These are phyloP conservation scores for Lachnellula willkommii DNA, from an alignment of 2,329 filamentous ascomycete genomes.

Conservation along the genomic window DNA sequence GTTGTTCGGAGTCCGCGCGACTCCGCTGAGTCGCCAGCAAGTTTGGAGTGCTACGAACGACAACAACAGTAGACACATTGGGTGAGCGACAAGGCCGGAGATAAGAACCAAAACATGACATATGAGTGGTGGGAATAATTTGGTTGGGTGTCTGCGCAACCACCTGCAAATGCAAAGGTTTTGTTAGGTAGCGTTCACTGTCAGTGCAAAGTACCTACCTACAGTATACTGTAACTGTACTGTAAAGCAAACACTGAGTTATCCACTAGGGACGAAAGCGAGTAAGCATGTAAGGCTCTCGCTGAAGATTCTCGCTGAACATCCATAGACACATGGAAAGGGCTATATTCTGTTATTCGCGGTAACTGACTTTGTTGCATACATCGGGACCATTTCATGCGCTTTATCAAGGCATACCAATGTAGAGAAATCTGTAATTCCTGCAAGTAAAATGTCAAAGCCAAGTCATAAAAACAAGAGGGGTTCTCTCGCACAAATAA, in stretches of 20 bases:
- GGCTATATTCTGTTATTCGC: not conserved
- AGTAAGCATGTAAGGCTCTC: not conserved
- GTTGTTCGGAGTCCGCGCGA: too few species aligned
- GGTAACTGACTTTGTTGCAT: not conserved
- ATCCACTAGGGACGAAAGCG: not conserved
- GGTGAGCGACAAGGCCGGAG: too few species aligned
- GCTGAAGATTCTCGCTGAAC: not conserved
- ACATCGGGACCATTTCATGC: not conserved
- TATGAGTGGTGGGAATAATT: too few species aligned
- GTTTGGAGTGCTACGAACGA: too few species aligned
- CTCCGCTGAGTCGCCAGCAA: too few species aligned
- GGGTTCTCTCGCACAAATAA: constrained; percentile 11
- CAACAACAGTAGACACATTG: too few species aligned
- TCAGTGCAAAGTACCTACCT: not conserved
- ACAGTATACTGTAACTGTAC: too few species aligned
- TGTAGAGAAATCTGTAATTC: constrained; percentile 11
- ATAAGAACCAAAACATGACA: too few species aligned
- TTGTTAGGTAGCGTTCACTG: not conserved
- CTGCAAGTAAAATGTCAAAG: constrained; percentile 14
- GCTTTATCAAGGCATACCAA: not conserved
- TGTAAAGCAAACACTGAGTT: too few species aligned
- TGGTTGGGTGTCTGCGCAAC: too few species aligned
- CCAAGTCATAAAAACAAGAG: constrained; percentile 9
- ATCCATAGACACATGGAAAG: not conserved
- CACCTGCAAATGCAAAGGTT: not conserved